Conservation (phyloP, 352 stramenopile genomes). For the Pythium brachiatum region DNA sequence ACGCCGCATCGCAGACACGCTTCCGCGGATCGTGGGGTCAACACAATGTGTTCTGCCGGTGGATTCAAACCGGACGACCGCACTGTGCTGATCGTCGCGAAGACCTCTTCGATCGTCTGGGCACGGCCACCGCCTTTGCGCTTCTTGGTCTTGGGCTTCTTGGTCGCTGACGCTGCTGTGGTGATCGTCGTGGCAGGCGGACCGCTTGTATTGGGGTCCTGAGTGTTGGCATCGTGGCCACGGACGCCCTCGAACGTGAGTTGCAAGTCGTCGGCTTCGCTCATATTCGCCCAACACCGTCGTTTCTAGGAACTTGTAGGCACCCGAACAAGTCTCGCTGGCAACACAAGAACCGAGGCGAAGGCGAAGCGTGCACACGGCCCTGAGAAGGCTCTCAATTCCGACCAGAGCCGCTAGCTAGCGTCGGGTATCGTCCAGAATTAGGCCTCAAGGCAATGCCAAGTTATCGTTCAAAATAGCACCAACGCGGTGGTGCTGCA, state of each 20-base stretch:
- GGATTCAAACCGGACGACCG: constrained; percentile 71
- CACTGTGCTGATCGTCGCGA: constrained; percentile 69
- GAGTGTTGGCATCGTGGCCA: neutral
- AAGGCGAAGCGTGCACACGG: neutral
- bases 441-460: neutral
- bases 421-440: neutral
- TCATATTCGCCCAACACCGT: neutral
- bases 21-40: constrained; percentile 88
- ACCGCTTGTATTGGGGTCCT: neutral
- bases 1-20: constrained; percentile 88
- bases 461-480: neutral
- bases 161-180: constrained; percentile 10
- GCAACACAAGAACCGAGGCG: neutral
- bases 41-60: constrained; percentile 67
- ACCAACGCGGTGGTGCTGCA: neutral
- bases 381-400: too few relatives aligned
- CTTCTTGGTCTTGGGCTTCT: constrained; percentile 59
- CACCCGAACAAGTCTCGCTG: neutral
- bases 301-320: neutral
- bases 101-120: constrained; percentile 76
- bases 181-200: neutral
- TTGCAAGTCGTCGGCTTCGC: constrained; percentile 5
- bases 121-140: constrained; percentile 48
- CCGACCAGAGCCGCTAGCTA: neutral
- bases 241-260: constrained; percentile 17